A percentile compares a stretch with the other conserved stretches of the same genome.
Conservation (phyloP, 768 basidiomycete species). For the Leucosporidium creatinivorum region DNA sequence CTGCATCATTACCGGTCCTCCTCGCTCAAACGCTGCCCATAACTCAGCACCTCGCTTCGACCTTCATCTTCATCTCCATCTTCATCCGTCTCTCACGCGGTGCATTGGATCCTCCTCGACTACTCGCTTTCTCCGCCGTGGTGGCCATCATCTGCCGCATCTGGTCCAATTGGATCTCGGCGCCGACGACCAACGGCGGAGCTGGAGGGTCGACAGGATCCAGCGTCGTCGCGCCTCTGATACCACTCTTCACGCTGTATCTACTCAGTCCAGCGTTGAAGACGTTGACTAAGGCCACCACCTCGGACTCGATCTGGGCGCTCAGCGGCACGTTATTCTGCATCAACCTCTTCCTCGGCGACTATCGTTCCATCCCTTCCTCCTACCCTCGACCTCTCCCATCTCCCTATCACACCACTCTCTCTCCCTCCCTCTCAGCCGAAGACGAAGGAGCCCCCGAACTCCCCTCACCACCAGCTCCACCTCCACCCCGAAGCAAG, state of each 20-base stretch:
- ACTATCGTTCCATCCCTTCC: constrained; percentile 53
- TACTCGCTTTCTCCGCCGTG: constrained; percentile 59
- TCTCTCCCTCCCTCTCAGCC: not conserved
- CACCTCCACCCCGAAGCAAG: not conserved
- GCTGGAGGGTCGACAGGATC: not conserved
- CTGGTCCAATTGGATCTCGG: constrained; percentile 10
- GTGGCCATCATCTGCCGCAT: constrained; percentile 48
- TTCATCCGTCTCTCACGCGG: constrained; percentile 65
- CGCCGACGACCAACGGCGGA: too few species aligned
- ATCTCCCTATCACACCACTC: not conserved
- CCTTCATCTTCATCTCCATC: constrained; percentile 71
- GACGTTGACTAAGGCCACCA: constrained; percentile 88
- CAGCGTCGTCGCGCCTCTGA: constrained; percentile 51
- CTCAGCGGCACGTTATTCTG: constrained; percentile 67
- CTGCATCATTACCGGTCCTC: constrained; percentile 55
- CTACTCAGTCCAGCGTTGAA: constrained; percentile 82
- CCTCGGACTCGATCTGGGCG: constrained; percentile 95
- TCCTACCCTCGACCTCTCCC: not conserved
- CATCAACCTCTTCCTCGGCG: constrained; percentile 72
- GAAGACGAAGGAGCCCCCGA: not conserved
- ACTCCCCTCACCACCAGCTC: constrained; percentile 31
- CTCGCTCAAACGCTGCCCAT: constrained; percentile 48
- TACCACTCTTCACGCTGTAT: constrained; percentile 82
- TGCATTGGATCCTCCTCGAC: constrained; percentile 58
- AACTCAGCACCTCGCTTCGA: constrained; percentile 73